Evolutionary conservation across 2,329 filamentous ascomycete genomes (phyloP), one percentile per base, ranked within the genome.

Genomic region (Huntiella savannae): DNA sequence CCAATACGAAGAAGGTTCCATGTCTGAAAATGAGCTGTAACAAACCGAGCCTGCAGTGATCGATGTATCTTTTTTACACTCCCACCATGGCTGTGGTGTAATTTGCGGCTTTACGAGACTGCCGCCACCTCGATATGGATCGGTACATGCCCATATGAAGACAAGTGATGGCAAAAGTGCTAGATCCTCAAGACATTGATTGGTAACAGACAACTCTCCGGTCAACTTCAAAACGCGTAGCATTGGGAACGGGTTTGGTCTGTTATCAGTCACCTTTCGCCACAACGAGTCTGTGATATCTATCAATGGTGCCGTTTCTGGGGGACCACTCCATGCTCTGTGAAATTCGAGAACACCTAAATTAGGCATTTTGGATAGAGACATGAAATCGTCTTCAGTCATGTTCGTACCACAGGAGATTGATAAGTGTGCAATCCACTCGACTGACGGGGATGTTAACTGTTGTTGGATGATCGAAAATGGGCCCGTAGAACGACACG

Each of bases 281-380:
- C 72, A 47, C 2, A 72, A 57, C 5, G 64, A 59, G 51, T 73
- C 68, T 35, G 53, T 66, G 5, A 70, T 53, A 3, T 58, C 55
- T 4, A 63, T 63, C 32, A 63, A 64, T 39, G 46, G 13, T 12
- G 5, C 6, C 8, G 17, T 13, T 22, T 33, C 34, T 54, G 51
- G 1, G 16, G 32, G 22, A 17, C 34, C 16, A 8, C 12, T 15
- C 12, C 34, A 44, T 11, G 62, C 61, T 49, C 67, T 60, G 11
- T 68, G 57, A 16, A 71, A 58, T 53, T 70, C 66, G 11, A 71
- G 59, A 2, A 66, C 59, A 7, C 62, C 67, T 4, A 71, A 61
- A 43, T 70, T 71, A 19, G 57, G 60, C 51, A 71, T 57, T 4
- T 60, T 53, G 0, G 64, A 52, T 32, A 71, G 55, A 15, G 53